Percentiles rank a stretch among this genome's conserved stretches.
Evolutionary conservation across 331 rosid species (phyloP).

Genomic region (Telfairia occidentalis): DNA sequence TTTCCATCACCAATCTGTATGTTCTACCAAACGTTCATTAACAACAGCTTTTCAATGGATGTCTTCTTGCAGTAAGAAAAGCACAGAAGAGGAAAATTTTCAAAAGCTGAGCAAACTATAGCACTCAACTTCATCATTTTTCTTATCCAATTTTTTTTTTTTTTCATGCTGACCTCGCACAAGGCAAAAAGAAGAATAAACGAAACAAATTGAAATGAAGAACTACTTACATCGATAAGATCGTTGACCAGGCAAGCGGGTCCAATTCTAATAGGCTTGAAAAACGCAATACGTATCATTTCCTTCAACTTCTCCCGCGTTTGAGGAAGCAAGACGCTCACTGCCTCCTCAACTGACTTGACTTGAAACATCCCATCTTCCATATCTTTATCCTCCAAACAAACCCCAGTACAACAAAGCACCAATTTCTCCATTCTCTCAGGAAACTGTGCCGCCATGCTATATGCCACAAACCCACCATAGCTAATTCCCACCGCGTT

Average conservation of each 20-base stretch:
- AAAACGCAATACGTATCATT: slow-evolving; percentile 43
- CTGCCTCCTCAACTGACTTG: slow-evolving; percentile 61
- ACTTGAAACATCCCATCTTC: slow-evolving; percentile 64
- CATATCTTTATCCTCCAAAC: slow-evolving; percentile 58
- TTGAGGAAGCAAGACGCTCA: slow-evolving; percentile 46
- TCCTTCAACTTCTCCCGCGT: slow-evolving; percentile 48
- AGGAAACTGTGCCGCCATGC: slow-evolving; percentile 64
- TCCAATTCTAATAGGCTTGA: slow-evolving; percentile 30
- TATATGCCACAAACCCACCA: slow-evolving; percentile 83
- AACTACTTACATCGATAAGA: slow-evolving; percentile 46
- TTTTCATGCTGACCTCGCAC: too few relatives aligned
- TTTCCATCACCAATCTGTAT: background rate
- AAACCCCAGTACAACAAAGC: slow-evolving; percentile 72
- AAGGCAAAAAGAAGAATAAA: too few relatives aligned
- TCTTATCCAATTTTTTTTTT: too few relatives aligned
- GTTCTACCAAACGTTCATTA: background rate
- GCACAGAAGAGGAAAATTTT: too few relatives aligned
- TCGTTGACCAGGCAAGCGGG: slow-evolving; percentile 58
- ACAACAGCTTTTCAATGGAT: background rate
- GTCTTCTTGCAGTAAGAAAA: too few relatives aligned
- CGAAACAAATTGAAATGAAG: slow-evolving; percentile 10
- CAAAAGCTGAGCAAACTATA: too few relatives aligned
- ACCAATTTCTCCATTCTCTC: slow-evolving; percentile 56
- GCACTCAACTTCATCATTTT: too few relatives aligned
- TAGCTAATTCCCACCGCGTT: slow-evolving; percentile 61